These are phyloP conservation scores for Aspergillus quadrilineatus DNA, from an alignment of 2,329 filamentous ascomycete genomes.

Conservation along the genomic window DNA sequence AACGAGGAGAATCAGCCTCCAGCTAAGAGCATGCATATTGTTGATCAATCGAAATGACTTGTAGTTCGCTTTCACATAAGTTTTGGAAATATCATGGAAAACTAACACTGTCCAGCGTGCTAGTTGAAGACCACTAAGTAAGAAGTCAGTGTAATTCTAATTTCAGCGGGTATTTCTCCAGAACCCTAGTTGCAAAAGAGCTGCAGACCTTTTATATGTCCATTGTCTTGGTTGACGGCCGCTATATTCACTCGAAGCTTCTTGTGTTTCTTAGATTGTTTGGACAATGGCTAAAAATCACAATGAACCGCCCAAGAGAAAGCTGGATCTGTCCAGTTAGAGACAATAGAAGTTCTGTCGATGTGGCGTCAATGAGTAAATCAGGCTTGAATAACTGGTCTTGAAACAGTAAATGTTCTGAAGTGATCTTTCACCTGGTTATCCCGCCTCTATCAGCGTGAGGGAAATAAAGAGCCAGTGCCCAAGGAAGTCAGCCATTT, in stretches of 20 bases:
- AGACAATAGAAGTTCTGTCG: conserved; percentile 1
- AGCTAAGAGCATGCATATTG: neutral
- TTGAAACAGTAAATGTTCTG: conserved; percentile 6
- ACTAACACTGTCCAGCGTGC: conserved; percentile 8
- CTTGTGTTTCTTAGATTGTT: conserved; percentile 5
- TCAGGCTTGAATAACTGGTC: neutral
- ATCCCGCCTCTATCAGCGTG: neutral
- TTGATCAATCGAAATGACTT: conserved; percentile 6
- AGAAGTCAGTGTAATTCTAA: conserved; percentile 6
- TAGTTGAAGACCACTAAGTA: neutral
- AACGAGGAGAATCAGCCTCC: conserved; percentile 24
- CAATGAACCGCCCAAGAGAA: neutral
- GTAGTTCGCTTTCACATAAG: neutral
- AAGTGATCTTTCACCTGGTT: conserved; percentile 1
- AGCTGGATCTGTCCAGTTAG: neutral
- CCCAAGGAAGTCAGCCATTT: conserved; percentile 7
- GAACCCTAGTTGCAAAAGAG: neutral
- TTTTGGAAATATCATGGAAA: neutral
- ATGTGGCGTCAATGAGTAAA: neutral
- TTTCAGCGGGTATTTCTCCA: neutral
- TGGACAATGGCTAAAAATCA: neutral
- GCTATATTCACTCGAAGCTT: neutral
- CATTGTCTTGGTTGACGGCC: conserved; percentile 1
- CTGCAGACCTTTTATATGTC: conserved; percentile 11
- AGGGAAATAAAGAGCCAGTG: conserved; percentile 2